phyloP scores from a whole-genome alignment of 2,329 filamentous ascomycete species.

The Bertia moriformis region DNA sequence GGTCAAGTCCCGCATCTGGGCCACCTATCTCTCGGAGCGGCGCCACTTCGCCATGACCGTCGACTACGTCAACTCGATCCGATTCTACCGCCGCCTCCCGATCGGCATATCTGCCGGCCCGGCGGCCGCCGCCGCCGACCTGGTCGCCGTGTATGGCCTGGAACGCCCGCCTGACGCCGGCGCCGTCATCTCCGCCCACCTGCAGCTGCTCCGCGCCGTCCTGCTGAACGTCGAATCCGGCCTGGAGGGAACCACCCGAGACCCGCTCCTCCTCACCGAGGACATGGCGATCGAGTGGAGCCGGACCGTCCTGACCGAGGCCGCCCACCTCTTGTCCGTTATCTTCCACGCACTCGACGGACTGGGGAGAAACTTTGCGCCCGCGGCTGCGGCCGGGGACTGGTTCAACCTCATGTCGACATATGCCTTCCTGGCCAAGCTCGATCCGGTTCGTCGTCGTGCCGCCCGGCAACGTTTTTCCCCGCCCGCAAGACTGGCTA shows the following conservation, averaged over 20 bases:
- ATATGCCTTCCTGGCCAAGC: conserved; percentile 53
- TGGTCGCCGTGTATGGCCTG: conserved; percentile 12
- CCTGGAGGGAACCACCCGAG: conserved; percentile 15
- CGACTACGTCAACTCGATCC: conserved; percentile 37
- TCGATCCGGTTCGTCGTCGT: conserved; percentile 33
- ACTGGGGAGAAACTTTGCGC: conserved; percentile 35
- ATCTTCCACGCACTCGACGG: conserved; percentile 57
- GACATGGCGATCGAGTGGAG: conserved; percentile 44
- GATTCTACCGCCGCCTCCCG: conserved; percentile 21
- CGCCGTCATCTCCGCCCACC: conserved; percentile 13
- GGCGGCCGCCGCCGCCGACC: neutral
- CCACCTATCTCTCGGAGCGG: conserved; percentile 59
- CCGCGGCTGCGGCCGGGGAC: conserved; percentile 40
- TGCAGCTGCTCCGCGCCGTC: neutral
- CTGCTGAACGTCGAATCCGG: conserved; percentile 2
- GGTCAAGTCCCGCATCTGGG: conserved; percentile 53
- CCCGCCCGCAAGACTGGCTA: conserved; percentile 7
- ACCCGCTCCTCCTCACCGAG: conserved; percentile 28
- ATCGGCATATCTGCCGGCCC: neutral
- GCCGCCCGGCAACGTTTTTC: neutral
- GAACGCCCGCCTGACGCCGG: too few relatives aligned
- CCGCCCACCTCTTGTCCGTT: conserved; percentile 59
- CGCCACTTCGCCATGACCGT: conserved; percentile 51
- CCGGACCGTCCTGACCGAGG: conserved; percentile 50
- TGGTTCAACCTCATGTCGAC: conserved; percentile 66